A percentile compares a stretch with the other conserved stretches of the same genome.
Conservation (phyloP, 345 rosid genomes). For the Durio zibethinus region DNA sequence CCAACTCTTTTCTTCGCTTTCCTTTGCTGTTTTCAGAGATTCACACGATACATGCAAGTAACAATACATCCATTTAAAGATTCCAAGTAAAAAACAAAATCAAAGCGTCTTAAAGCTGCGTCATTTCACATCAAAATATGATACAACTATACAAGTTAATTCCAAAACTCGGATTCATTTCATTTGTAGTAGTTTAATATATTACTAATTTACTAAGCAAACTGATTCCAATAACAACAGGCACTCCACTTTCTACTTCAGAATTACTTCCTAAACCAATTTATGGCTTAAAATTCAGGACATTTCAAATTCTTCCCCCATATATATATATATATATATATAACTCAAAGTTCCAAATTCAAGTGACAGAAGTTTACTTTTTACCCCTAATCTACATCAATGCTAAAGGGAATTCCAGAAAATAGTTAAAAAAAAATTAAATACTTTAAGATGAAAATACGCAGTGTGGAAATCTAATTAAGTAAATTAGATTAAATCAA, state of each 20-base stretch:
- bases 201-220: not conserved
- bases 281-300: not conserved
- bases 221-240: not conserved
- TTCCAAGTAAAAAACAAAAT: not conserved
- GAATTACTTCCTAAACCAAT: not conserved
- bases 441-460: not conserved
- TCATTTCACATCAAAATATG: not conserved
- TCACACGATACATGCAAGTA: not conserved
- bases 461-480: not conserved
- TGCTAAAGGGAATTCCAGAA: not conserved
- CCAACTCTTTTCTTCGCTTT: not conserved
- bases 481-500: not conserved
- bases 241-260: not conserved
- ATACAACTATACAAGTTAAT: not conserved
- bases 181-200: not conserved
- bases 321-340: not conserved
- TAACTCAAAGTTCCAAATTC: not conserved
- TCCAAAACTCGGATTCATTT: not conserved
- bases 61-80: not conserved
- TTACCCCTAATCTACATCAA: not conserved
- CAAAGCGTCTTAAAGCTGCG: not conserved
- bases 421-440: not conserved
- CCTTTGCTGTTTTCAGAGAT: not conserved
- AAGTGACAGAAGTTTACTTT: not conserved
- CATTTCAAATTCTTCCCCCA: not conserved